Conservation (phyloP, 495 filamentous ascomycete genomes). For the Beverwykella pulmonaria region DNA sequence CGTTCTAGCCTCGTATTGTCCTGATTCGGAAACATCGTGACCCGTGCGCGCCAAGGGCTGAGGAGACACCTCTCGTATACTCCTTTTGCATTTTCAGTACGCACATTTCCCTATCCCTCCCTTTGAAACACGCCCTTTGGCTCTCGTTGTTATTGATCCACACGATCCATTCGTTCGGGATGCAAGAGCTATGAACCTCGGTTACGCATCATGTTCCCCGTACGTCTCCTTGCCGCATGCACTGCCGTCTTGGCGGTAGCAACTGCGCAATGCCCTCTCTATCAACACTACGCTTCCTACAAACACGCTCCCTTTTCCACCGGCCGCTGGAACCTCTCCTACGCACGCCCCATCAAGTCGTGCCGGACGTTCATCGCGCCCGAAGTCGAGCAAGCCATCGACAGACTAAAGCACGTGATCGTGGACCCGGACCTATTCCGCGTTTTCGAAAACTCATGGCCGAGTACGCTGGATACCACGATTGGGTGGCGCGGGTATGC, state of each 20-base stretch:
- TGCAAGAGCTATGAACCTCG: not conserved
- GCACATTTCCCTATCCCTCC: not conserved
- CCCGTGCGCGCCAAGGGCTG: not conserved
- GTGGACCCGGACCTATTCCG: constrained; percentile 66
- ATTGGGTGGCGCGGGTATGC: constrained; percentile 65
- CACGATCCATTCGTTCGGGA: not conserved
- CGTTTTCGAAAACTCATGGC: constrained; percentile 66
- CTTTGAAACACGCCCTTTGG: no score
- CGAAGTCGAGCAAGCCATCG: constrained; percentile 57
- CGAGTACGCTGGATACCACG: constrained; percentile 70
- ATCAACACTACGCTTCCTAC: constrained; percentile 42
- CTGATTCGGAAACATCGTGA: not conserved
- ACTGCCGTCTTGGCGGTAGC: not conserved
- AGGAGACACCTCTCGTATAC: not conserved
- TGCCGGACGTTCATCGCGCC: constrained; percentile 64
- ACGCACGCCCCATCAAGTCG: constrained; percentile 55
- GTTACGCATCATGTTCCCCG: not conserved
- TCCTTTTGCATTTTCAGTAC: not conserved
- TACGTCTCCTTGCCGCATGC: not conserved
- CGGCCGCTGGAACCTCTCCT: constrained; percentile 54
- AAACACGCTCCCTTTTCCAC: constrained; percentile 44
- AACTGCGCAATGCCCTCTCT: constrained; percentile 44
- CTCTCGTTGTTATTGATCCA: no score
- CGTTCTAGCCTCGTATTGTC: not conserved
- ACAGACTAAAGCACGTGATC: constrained; percentile 53